These are phyloP conservation scores for Thelonectria rubi DNA, from an alignment of 2,329 filamentous ascomycete genomes.

Conservation along the genomic window DNA sequence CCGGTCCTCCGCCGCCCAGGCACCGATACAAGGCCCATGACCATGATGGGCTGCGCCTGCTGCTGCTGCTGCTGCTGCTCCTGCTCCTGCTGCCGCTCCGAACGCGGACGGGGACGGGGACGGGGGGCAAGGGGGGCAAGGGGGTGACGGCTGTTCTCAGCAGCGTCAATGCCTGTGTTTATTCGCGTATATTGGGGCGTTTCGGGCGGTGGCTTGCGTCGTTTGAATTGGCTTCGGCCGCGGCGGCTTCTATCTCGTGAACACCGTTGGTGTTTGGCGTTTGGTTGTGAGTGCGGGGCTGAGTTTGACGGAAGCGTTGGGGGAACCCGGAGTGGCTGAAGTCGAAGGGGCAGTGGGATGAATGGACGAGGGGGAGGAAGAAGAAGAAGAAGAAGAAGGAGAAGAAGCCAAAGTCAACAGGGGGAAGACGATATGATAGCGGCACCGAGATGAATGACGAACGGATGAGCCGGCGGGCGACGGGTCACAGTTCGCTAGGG, in stretches of 20 bases:
- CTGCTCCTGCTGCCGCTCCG: too few species aligned
- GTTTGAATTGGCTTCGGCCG: background rate
- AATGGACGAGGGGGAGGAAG: background rate
- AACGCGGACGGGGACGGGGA: too few species aligned
- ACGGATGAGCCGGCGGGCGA: constrained; percentile 26
- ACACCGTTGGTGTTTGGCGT: constrained; percentile 13
- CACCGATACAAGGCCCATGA: constrained; percentile 46
- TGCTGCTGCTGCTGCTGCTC: background rate
- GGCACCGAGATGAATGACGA: constrained; percentile 19
- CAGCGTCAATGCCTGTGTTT: too few species aligned
- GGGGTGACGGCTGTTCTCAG: too few species aligned
- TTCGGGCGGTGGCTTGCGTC: too few species aligned
- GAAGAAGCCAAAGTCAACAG: background rate
- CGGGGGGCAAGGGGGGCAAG: too few species aligned
- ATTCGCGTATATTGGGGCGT: too few species aligned
- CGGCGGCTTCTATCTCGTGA: background rate
- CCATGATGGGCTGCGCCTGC: constrained; percentile 41
- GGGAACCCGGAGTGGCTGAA: too few species aligned
- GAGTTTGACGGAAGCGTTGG: too few species aligned
- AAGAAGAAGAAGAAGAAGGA: too few species aligned
- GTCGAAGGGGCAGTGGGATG: background rate
- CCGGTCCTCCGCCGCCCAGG: constrained; percentile 45
- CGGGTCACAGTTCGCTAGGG: constrained; percentile 8
- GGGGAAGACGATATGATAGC: constrained; percentile 2
- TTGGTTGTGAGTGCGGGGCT: background rate